These are phyloP conservation scores for Neospermospora avenae DNA, from an alignment of 2,329 filamentous ascomycete species.

Conservation along the genomic window DNA sequence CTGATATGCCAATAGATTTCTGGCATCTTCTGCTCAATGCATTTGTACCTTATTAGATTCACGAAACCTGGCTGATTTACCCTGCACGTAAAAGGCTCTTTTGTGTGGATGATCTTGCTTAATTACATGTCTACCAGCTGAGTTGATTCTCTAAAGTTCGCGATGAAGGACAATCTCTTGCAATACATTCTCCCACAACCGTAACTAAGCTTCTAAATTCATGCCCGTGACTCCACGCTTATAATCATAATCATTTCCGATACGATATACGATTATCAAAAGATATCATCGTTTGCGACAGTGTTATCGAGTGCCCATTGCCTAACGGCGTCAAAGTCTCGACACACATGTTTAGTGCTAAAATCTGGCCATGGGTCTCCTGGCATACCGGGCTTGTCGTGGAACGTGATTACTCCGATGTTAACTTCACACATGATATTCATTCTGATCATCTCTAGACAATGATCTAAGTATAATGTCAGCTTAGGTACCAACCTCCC, in stretches of 20 bases:
- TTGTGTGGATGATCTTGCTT: too few relatives aligned
- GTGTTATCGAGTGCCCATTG: constrained; percentile 49
- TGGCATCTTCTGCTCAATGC: too few relatives aligned
- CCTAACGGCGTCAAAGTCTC: constrained; percentile 48
- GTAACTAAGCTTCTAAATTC: too few relatives aligned
- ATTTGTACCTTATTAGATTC: too few relatives aligned
- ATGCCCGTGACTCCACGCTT: neutral
- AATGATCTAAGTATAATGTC: constrained; percentile 40
- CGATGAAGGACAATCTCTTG: too few relatives aligned
- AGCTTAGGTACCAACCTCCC: neutral
- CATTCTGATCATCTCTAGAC: constrained; percentile 48
- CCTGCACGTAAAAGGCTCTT: too few relatives aligned
- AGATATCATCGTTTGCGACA: constrained; percentile 33
- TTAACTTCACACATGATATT: constrained; percentile 53
- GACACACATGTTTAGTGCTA: constrained; percentile 48
- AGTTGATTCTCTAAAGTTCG: too few relatives aligned
- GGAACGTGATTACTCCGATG: constrained; percentile 50
- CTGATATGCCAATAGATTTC: too few relatives aligned
- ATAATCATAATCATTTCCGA: neutral
- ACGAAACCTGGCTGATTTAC: too few relatives aligned
- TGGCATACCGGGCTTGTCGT: constrained; percentile 35
- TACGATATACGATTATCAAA: neutral
- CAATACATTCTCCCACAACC: too few relatives aligned
- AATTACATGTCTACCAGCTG: too few relatives aligned
- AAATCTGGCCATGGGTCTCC: constrained; percentile 41